Evolutionary conservation across 345 rosid species (phyloP).

Genomic region (Clausena lansium): DNA sequence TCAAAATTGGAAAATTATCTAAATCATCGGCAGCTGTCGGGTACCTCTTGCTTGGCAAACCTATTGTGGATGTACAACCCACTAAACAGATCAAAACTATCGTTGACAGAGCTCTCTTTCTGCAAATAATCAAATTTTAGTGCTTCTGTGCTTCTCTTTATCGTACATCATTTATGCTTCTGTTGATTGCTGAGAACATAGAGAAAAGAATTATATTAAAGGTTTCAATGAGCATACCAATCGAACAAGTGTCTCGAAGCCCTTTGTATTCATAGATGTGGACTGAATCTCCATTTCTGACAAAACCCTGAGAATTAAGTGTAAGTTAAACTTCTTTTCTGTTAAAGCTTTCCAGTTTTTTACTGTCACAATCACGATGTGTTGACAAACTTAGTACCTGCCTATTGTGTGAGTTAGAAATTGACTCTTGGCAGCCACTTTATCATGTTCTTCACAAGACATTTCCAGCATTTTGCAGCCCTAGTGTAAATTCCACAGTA

Average conservation of each 20-base stretch:
- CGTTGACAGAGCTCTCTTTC: slow-evolving; percentile 31
- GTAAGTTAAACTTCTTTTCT: neutral
- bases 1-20: neutral
- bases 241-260: slow-evolving; percentile 37
- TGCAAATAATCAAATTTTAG: slow-evolving; percentile 18
- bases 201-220: neutral
- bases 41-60: slow-evolving; percentile 56
- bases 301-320: slow-evolving; percentile 25
- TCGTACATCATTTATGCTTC: neutral
- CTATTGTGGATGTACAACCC: slow-evolving; percentile 48
- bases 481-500: slow-evolving; percentile 6
- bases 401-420: slow-evolving; percentile 54
- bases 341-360: neutral
- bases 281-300: slow-evolving; percentile 45
- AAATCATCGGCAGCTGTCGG: neutral
- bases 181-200: neutral
- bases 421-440: slow-evolving; percentile 54
- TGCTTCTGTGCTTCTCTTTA: neutral
- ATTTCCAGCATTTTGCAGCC: slow-evolving; percentile 76
- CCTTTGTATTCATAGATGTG: slow-evolving; percentile 38
- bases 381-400: slow-evolving; percentile 27
- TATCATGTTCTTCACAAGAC: slow-evolving; percentile 60
- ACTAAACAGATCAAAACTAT: slow-evolving; percentile 49
- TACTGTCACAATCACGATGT: neutral
- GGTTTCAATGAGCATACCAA: slow-evolving; percentile 25